Evolutionary conservation across 352 stramenopile species (phyloP), one percentile per base, ranked within the genome.

Genomic region (Pythium pectinolyticum): DNA sequence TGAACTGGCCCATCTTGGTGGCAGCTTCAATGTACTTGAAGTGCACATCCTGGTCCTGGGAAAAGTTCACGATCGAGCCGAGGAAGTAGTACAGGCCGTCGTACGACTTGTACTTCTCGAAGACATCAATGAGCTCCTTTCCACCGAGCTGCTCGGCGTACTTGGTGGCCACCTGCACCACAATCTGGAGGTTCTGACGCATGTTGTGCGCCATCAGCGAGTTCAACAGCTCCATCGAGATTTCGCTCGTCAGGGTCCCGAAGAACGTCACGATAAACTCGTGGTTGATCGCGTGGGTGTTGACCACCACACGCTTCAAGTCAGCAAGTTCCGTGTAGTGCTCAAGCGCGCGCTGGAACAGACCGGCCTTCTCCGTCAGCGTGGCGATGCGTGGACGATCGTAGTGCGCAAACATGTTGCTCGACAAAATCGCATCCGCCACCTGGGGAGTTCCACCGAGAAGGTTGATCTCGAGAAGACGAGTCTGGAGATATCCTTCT

Each of bases 11-110:
- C 83, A 99, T 98, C 90, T 99, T 99, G 57, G 97, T 98, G 19
- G 97, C 98, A 48, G 96, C 95, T 81, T 99, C 96, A 84, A 99
- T 99, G 84, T 99, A 99, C 83, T 99, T 99, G 77, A 99, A 99
- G 77, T 99, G 97, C 40, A 99, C 97, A 64, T 98, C 89, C 8
- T 96, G 82, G 66, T 99, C 96, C 73, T 99, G 97, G 8, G 93
- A 98, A 75, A 94, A 97, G 81, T 99, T 99, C 15, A 99, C 97
- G 62, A 99, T 98, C 11, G 96, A 95, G 27, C 97, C 97, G 51
- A 99, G 85, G 83, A 99, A 99, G 82, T 99, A 99, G 87, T 99
- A 99, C 51, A 95, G 61, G 45, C 86, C 96, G 69, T 99, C 97
- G 53, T 95, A 99, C 45, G 95, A 98, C 83, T 99, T 99, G 81